phyloP scores from a whole-genome alignment of 2,329 filamentous ascomycete species.

The Epichloe coenophiala region DNA sequence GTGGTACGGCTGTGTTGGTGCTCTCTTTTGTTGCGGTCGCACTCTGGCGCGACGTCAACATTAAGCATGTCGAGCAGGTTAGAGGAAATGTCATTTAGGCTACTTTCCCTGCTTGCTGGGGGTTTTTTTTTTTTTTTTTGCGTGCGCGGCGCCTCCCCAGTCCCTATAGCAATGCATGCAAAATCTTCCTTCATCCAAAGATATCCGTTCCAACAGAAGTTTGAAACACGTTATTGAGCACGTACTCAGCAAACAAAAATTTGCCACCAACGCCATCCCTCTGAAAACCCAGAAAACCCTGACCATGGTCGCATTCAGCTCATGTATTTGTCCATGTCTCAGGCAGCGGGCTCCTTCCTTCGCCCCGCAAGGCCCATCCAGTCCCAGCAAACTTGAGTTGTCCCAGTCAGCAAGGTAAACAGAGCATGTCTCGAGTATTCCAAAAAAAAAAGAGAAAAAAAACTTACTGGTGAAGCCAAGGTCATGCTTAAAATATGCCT shows the following conservation, averaged over 20 bases:
- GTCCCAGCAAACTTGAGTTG: conserved; percentile 37
- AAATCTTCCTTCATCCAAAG: too few species aligned
- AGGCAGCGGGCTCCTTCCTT: conserved; percentile 9
- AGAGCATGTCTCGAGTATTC: too few species aligned
- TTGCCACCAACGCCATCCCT: background rate
- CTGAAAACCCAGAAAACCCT: background rate
- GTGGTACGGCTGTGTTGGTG: conserved; percentile 26
- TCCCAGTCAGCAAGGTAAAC: too few species aligned
- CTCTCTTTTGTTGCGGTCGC: conserved; percentile 26
- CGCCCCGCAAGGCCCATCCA: conserved; percentile 33
- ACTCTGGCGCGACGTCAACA: conserved; percentile 33
- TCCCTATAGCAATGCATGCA: too few species aligned
- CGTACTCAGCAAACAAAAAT: background rate
- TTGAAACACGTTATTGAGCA: too few species aligned
- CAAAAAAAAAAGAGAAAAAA: too few species aligned
- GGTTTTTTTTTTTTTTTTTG: too few species aligned
- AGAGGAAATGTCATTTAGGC: conserved; percentile 24
- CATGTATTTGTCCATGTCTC: background rate
- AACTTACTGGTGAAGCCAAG: conserved; percentile 49
- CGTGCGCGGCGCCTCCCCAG: too few species aligned
- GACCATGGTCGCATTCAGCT: background rate
- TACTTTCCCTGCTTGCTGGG: background rate
- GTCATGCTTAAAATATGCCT: conserved; percentile 54
- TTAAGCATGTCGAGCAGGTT: conserved; percentile 30
- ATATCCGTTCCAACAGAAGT: too few species aligned